A percentile compares a stretch with the other conserved stretches of the same genome.
These are phyloP conservation scores for Rutidosis leptorrhynchoides DNA, from an alignment of 129 eudicot genomes.

Conservation along the genomic window DNA sequence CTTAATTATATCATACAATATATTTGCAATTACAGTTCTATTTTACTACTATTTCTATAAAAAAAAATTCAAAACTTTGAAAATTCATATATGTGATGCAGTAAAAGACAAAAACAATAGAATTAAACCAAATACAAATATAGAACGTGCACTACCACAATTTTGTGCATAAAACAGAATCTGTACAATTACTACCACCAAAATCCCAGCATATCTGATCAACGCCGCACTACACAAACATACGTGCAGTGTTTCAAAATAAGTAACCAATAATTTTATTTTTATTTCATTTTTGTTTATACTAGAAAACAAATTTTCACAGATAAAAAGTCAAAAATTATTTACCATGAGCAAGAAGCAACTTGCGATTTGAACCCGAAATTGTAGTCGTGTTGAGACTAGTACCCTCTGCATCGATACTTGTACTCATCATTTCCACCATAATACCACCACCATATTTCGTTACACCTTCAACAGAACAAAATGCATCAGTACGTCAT, in stretches of 20 bases:
- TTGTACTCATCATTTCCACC: neutral
- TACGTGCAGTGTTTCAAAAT: neutral
- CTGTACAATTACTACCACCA: no score
- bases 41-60: no score
- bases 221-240: neutral
- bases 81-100: no score
- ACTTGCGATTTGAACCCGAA: conserved; percentile 51
- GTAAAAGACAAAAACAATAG: no score
- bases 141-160: no score
- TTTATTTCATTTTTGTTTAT: no score
- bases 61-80: no score
- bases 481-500: neutral
- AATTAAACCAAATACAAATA: no score
- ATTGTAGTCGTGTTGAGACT: conserved; percentile 6
- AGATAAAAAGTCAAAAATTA: neutral
- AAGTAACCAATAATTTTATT: neutral
- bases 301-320: neutral
- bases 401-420: conserved; percentile 13
- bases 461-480: conserved; percentile 12
- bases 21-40: no score
- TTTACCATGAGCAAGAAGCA: conserved; percentile 48
- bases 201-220: no score
- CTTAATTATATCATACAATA: no score
- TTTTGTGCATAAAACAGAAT: no score
- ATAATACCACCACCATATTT: conserved; percentile 12